Evolutionary conservation across 495 filamentous ascomycete species (phyloP), one percentile per base, ranked within the genome.

Genomic region (Ascodesmis nigricans): DNA sequence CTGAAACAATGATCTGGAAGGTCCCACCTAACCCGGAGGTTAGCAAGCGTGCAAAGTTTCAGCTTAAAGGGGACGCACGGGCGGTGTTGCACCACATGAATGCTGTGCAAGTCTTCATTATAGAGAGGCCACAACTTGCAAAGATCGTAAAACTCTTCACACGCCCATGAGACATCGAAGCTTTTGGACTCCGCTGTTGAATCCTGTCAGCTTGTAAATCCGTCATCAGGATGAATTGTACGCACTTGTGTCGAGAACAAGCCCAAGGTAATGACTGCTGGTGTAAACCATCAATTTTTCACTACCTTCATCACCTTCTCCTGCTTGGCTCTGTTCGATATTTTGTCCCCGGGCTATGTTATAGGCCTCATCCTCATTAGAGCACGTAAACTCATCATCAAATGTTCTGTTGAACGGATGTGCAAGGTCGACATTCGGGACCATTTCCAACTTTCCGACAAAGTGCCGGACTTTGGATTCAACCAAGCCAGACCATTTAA

Each of bases 331-430:
- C 53, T 46, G 20, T 11, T 51, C 50, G 19, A 50, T 35, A n/a
- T 27, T 43, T 29, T 58, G 53, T 13, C 53, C 54, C 18, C 67
- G 64, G 40, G 64, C 63, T 39, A 71, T 64, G 45, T 73, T 61
- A 42, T 71, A 78, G 27, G 68, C 60, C 33, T 95, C 70, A 20
- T 70, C 52, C 19, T 84, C 75, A 27, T 58, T 71, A 40, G 66
- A 64, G 57, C 81, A 77, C 11, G 58, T 56, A 52, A 92, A 81
- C 0, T 69, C 59, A 39, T 87, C 66, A 33, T 87, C 75, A 47
- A 90, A 92, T 1, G 78, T 78, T 46, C 93, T 91, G 39, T 78
- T 84, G 59, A 83, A 97, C 0, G 83, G 80, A 40, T 84, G 82
- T 0, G 83, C 82, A 15, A 91, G 62, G 21, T 69, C 69, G 38